phyloP scores from a whole-genome alignment of 73 alveolate species.

The Paramecium primaurelia region DNA sequence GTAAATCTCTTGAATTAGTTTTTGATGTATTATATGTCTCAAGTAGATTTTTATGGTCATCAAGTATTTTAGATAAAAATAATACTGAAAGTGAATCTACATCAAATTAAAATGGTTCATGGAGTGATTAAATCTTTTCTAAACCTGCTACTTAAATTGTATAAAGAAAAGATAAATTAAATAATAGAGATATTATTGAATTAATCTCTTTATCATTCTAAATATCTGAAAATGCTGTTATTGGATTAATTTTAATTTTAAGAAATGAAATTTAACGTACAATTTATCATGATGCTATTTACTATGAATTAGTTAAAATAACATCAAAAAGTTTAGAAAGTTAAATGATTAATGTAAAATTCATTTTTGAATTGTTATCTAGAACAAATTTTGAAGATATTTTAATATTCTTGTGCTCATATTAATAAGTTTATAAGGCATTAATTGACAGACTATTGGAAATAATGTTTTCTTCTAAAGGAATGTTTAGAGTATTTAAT shows the following conservation, averaged over 20 bases:
- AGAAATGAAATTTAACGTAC: not conserved
- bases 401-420: not conserved
- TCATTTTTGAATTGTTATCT: not conserved
- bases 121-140: not conserved
- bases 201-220: not conserved
- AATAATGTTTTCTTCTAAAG: not conserved
- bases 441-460: not conserved
- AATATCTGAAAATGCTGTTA: not conserved
- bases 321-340: not conserved
- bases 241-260: not conserved
- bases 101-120: not conserved
- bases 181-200: slow-evolving; percentile 20
- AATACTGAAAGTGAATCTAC: not conserved
- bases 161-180: not conserved
- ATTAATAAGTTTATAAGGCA: not conserved
- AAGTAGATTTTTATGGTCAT: slow-evolving; percentile 7
- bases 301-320: not conserved
- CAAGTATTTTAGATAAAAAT: not conserved
- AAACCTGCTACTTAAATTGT: not conserved
- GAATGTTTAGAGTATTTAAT: not conserved
- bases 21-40: not conserved
- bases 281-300: not conserved
- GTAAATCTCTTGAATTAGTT: not conserved
- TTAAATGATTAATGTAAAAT: not conserved
- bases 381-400: not conserved